A percentile compares a stretch with the other conserved stretches of the same genome.
These are phyloP conservation scores for Ophiostoma novo-ulmi DNA, from an alignment of 2,329 filamentous ascomycete genomes.

Conservation along the genomic window DNA sequence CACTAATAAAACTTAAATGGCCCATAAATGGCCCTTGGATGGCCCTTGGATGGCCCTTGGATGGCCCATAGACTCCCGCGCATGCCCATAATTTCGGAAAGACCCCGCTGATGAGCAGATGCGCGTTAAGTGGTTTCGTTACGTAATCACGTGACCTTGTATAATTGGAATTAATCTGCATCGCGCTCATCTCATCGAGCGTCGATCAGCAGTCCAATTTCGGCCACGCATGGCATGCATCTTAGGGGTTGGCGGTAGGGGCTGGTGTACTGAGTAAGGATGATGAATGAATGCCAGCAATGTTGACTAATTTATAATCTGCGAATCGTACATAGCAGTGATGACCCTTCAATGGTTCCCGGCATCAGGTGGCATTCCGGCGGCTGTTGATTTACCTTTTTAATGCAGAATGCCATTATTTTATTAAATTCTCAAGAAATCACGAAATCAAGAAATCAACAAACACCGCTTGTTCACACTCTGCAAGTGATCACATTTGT, in stretches of 20 bases:
- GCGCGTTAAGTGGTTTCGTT: not conserved
- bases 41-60: not conserved
- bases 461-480: no score
- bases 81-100: not conserved
- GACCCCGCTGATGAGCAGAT: constrained; percentile 4
- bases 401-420: no score
- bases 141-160: not conserved
- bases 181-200: not conserved
- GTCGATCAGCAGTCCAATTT: constrained; percentile 4
- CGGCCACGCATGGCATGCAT: not conserved
- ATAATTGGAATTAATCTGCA: not conserved
- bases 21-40: not conserved
- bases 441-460: no score
- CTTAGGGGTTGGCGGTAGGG: not conserved
- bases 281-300: no score
- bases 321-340: no score
- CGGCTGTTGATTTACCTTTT: no score
- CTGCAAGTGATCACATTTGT: no score
- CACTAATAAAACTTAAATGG: not conserved
- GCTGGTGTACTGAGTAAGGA: no score
- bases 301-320: no score
- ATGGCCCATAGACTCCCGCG: constrained; percentile 1
- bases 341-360: no score
- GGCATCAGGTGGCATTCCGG: no score
- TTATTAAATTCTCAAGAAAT: no score